Base-by-base conservation (phyloP, 139 green algal species). In the Micractinium conductrix region DNA sequence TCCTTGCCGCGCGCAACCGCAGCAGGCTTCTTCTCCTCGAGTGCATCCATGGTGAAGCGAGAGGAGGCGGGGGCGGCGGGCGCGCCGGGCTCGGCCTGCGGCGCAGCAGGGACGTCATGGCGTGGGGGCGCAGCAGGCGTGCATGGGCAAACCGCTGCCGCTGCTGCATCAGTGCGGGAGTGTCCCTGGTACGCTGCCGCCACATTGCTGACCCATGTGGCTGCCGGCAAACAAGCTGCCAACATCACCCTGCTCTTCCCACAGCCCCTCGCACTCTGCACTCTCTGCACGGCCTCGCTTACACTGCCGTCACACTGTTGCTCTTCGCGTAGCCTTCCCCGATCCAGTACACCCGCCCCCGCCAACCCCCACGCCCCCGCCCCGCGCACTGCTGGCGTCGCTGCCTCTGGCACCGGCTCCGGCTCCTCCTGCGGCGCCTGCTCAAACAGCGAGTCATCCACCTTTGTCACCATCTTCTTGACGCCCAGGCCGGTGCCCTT, bases 361-460 rank as follows among this genome's bases (percentile, higher is more conserved):
- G 40, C 19, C 33, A 37, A 8, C 17, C 3, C 73, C n/a, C 33
- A 38, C 19, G 8, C 30, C 24, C 9, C 71, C 24, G 26, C 48
- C 16, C 14, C 14, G 35, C 76, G 53, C 76, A 82, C 76, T 4
- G 42, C 40, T 7, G 76, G 14, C 26, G 35, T 9, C 28, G 71
- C 35, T 2, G 75, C 80, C 6, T 67, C 81, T 22, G 68, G n/a
- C 75, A 22, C 50, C 2, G 67, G 37, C 24, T 81, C 70, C 69
- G 84, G 55, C 65, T 67, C 70, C 21, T 90, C 85, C 35, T 78
- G 83, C 5, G 89, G 90, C 48, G 86, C 85, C 38, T 96, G 95
- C 65, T 96, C 93, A 84, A 96, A 98, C 75, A 97, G 76, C 24
- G 86, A 91, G 4, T 97, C 94, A 84, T 98, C 94, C n/a, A 94